Evolutionary conservation across 1,284 basidiomycete species (phyloP).

Genomic region (Schizopora paradoxa): DNA sequence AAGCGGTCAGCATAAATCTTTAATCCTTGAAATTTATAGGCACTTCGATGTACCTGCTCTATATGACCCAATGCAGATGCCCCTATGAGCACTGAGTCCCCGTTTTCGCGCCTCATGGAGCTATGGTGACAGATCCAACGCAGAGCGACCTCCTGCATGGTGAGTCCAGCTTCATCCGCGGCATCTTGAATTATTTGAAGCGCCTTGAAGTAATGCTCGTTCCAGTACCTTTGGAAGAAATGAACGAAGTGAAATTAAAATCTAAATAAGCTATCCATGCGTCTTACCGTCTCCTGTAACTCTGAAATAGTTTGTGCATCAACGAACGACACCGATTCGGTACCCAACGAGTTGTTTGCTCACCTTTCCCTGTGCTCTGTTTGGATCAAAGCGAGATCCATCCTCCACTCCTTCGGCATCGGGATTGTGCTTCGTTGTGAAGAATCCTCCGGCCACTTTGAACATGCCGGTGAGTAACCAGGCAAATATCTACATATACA

Average conservation of each 20-base stretch:
- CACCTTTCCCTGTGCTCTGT: slow-evolving; percentile 4
- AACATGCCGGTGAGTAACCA: no score
- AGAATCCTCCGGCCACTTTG: slow-evolving; percentile 37
- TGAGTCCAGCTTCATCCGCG: slow-evolving; percentile 21
- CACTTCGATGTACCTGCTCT: slow-evolving; percentile 5
- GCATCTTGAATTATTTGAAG: slow-evolving; percentile 23
- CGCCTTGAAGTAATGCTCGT: slow-evolving; percentile 24
- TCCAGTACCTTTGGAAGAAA: slow-evolving; percentile 22
- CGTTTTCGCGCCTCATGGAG: slow-evolving; percentile 23
- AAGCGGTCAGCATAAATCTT: neutral
- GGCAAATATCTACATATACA: no score
- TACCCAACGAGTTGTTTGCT: neutral
- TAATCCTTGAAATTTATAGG: neutral
- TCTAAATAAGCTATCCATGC: neutral
- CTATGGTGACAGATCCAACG: slow-evolving; percentile 29
- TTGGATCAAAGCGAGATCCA: slow-evolving; percentile 40
- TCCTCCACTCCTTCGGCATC: slow-evolving; percentile 31
- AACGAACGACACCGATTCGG: neutral
- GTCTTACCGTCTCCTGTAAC: slow-evolving; percentile 7
- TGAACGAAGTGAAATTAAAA: no score
- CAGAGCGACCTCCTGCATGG: slow-evolving; percentile 26
- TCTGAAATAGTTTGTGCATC: neutral
- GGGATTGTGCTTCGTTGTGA: slow-evolving; percentile 35
- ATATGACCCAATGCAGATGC: slow-evolving; percentile 26
- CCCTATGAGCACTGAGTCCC: slow-evolving; percentile 29